Conservation (phyloP, 208 protist species). For the Leishmania guyanensis region DNA sequence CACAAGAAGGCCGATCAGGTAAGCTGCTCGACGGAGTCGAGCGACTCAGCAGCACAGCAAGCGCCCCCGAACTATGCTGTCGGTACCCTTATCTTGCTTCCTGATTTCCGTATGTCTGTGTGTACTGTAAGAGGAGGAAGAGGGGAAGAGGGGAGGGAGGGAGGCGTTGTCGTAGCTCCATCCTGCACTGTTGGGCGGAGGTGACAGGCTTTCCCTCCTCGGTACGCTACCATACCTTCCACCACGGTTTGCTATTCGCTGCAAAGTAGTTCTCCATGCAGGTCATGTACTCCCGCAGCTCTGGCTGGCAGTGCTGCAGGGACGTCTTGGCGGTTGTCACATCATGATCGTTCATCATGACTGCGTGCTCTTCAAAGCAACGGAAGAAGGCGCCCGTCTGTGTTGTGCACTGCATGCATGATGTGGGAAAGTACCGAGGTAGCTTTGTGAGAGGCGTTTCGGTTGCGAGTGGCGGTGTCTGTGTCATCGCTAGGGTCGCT, state of each 20-base stretch:
- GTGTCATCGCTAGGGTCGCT: not conserved
- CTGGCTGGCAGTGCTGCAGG: slow-evolving; percentile 62
- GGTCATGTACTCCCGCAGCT: slow-evolving; percentile 67
- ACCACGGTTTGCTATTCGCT: slow-evolving; percentile 35
- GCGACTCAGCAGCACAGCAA: not conserved
- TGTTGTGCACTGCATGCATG: slow-evolving; percentile 47
- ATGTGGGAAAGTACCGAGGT: slow-evolving; percentile 78
- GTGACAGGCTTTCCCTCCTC: not conserved
- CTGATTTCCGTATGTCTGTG: not conserved
- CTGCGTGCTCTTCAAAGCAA: slow-evolving; percentile 75
- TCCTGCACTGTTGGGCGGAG: not conserved
- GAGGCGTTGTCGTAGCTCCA: too few species aligned
- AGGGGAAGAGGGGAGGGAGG: not conserved
- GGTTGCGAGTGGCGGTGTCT: slow-evolving; percentile 2
- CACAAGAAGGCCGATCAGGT: not conserved
- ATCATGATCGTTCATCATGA: slow-evolving; percentile 67
- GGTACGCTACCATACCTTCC: slow-evolving; percentile 44
- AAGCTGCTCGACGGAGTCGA: not conserved
- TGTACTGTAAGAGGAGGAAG: not conserved
- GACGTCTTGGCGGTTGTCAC: slow-evolving; percentile 51
- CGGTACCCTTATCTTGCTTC: not conserved
- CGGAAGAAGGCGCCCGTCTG: slow-evolving; percentile 64
- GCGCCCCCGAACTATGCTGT: not conserved
- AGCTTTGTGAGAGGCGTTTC: slow-evolving; percentile 39
- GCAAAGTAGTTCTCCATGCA: slow-evolving; percentile 73